Evolutionary conservation across 2,329 filamentous ascomycete species (phyloP).

Genomic region (Calonectria montana): DNA sequence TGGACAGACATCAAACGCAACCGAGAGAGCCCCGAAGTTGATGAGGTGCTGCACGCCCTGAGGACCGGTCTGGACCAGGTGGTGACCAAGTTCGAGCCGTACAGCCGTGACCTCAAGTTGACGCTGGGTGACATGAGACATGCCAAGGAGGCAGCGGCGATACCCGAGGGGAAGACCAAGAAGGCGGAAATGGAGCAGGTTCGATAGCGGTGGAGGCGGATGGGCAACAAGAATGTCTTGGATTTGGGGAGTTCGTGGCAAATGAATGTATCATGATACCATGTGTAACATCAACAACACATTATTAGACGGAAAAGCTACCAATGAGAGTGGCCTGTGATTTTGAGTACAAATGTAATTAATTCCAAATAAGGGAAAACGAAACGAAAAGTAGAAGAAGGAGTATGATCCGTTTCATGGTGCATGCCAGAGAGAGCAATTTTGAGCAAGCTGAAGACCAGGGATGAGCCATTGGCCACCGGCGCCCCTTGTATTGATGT

Average conservation of each 20-base stretch:
- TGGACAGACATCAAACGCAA: constrained; percentile 80
- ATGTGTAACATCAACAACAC: constrained; percentile 29
- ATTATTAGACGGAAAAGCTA: constrained; percentile 15
- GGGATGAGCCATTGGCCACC: background rate
- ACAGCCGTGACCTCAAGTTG: constrained; percentile 77
- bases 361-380: background rate
- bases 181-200: constrained; percentile 46
- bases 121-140: constrained; percentile 77
- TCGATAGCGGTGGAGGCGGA: constrained; percentile 31
- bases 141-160: constrained; percentile 73
- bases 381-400: background rate
- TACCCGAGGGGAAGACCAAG: constrained; percentile 42
- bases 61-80: constrained; percentile 74
- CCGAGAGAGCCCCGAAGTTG: constrained; percentile 73
- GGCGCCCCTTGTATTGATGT: background rate
- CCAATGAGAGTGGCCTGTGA: background rate
- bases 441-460: background rate
- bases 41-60: constrained; percentile 74
- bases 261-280: constrained; percentile 44
- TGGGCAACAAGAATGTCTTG: background rate
- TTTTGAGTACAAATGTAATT: background rate
- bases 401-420: background rate
- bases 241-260: constrained; percentile 24
- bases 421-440: background rate
- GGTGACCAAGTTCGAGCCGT: constrained; percentile 78